Base-by-base conservation (phyloP, 2,329 filamentous ascomycete species). In the Calonectria honghensis region DNA sequence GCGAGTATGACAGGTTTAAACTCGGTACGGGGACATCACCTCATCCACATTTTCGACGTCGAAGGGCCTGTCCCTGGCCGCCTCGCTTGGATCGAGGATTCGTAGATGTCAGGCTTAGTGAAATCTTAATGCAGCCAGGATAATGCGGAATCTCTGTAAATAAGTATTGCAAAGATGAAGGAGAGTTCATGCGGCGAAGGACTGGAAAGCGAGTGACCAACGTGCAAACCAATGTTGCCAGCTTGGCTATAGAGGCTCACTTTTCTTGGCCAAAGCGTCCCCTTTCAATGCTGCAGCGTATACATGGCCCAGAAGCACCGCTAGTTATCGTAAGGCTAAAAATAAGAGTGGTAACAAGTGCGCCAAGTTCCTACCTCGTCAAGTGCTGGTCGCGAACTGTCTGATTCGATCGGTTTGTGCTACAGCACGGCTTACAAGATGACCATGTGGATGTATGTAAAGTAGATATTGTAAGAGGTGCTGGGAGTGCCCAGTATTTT, bases 181-280 rank as follows among this genome's bases (percentile, higher is more conserved):
- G 16, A n/a, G 16, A 45, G 6, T 5, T 14, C 39, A 16, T 41
- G 6, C 6, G 16, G 14, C 20, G 39, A 41, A 41, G 18, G 6
- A 41, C 39, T 41, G 6, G 39, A 41, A 16, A 39, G 32, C 14
- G 37, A 39, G 37, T 14, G 13, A 16, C 37, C 6, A 0, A 81
- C 79, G 1, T 84, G 80, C 11, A 11, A 83, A 86, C 9, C 74
- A 66, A 72, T 86, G 84, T 2, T 18, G 13, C 37, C 37, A 41
- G 16, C 7, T 41, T 18, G 16, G 20, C 39, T 18, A 16, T 13
- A 18, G 14, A 4, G 20, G 4, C 39, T 45, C 18, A 20, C n/a
- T 20, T 10, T 18, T 27, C 79, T 76, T 13, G 57, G 71, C 1
- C 84, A 84, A 24, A 86, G 73, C 9, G 77, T 73, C 29, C 79